Base-by-base conservation (phyloP, 2,329 filamentous ascomycete species). In the Dactylellina sp. region DNA sequence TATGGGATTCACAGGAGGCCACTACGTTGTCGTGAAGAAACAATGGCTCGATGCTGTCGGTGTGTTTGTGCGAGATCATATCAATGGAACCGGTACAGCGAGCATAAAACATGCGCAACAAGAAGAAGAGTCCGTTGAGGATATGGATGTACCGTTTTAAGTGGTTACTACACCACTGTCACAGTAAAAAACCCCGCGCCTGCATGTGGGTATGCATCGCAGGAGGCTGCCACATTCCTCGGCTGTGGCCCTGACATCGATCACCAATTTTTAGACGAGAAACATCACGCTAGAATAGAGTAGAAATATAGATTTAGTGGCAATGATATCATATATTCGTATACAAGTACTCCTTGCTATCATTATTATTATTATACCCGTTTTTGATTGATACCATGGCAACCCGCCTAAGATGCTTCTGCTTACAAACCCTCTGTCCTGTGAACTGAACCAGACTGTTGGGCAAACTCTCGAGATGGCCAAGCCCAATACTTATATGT, bases 61-160 rank as follows among this genome's bases (percentile, higher is more conserved):
- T 46, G 83, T 82, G 12, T 90, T 89, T 78, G 86, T 90, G 50
- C 83, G 83, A 77, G 85, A 85, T 75, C 81, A 82, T 50, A 76
- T 87, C 76, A 83, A 84, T 55, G 81, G 79, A 32, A 35, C 28
- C 75, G 37, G 70, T 61, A 20, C 64, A 47, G n/a, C 65, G 40
- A 28, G 79, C 32, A 66, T 68, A 40, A 49, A 56, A 35, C 50
- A 71, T 39, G 61, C 80, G 49, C 79, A n/a, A n/a, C n/a, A 82
- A 62, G 79, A 83, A 49, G 86, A 88, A 77, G 86, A 87, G 78
- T 85, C 83, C 68, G 86, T 84, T 4, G 86, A 88, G 78, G 86
- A 89, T 80, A 89, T 89, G 88, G 86, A 89, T 80, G 80, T 89
- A 77, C 87, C 88, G 0, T 89, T 89, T 78, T 87, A 9, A 32